phyloP scores from a whole-genome alignment of 768 basidiomycete genomes.

The Arthromyces matolae region DNA sequence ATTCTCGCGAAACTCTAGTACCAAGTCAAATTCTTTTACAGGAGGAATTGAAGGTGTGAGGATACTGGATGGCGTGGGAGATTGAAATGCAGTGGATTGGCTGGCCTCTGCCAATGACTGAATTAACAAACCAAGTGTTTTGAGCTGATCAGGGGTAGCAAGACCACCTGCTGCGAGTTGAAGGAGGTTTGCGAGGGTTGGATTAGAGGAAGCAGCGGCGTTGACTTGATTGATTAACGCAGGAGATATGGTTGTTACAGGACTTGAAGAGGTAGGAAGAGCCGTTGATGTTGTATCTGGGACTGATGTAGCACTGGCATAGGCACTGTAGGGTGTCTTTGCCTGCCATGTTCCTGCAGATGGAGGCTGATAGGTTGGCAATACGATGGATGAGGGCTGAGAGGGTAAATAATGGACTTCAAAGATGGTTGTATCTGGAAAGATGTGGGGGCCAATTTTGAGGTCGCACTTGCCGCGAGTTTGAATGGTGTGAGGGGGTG shows the following conservation, averaged over 20 bases:
- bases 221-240: slow-evolving; percentile 62
- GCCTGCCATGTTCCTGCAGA: slow-evolving; percentile 25
- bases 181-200: slow-evolving; percentile 62
- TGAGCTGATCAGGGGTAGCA: slow-evolving; percentile 61
- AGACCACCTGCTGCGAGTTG: slow-evolving; percentile 59
- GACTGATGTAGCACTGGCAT: slow-evolving; percentile 5
- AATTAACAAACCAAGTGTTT: slow-evolving; percentile 69
- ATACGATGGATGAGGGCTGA: slow-evolving; percentile 16
- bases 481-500: slow-evolving; percentile 65
- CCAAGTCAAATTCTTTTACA: slow-evolving; percentile 64
- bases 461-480: slow-evolving; percentile 66
- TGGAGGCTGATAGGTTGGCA: slow-evolving; percentile 20
- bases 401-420: slow-evolving; percentile 65
- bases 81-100: slow-evolving; percentile 11
- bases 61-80: slow-evolving; percentile 8
- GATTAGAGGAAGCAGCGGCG: slow-evolving; percentile 60
- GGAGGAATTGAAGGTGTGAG: slow-evolving; percentile 20
- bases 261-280: slow-evolving; percentile 40
- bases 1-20: slow-evolving; percentile 66
- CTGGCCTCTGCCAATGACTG: slow-evolving; percentile 48
- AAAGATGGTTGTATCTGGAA: slow-evolving; percentile 63
- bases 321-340: slow-evolving; percentile 23
- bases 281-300: slow-evolving; percentile 22
- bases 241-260: slow-evolving; percentile 50
- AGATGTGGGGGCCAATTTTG: slow-evolving; percentile 72